A percentile compares a stretch with the other conserved stretches of the same genome.
Evolutionary conservation across 2,329 filamentous ascomycete species (phyloP).

Genomic region (Ophiostoma pallidulum): DNA sequence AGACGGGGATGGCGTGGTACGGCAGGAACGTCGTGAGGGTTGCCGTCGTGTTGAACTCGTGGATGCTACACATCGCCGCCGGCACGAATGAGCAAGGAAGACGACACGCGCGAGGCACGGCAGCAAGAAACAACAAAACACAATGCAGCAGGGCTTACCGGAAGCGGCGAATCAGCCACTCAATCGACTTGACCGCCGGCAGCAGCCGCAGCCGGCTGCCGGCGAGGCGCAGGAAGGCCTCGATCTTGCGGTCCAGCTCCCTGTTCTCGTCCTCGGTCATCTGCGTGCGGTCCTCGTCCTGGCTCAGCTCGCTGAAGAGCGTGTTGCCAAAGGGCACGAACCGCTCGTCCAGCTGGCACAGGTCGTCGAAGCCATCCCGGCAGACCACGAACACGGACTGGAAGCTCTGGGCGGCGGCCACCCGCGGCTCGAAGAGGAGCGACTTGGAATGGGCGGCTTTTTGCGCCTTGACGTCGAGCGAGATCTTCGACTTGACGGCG

Average conservation of each 20-base stretch:
- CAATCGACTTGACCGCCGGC: constrained; percentile 81
- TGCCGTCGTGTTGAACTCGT: constrained; percentile 76
- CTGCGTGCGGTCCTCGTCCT: constrained; percentile 74
- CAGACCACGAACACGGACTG: constrained; percentile 83
- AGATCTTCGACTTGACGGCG: constrained; percentile 78
- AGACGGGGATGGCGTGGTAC: constrained; percentile 79
- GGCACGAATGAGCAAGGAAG: too few relatives aligned
- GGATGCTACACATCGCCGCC: constrained; percentile 62
- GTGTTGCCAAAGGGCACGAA: constrained; percentile 66
- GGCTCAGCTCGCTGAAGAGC: constrained; percentile 91
- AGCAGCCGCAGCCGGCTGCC: constrained; percentile 69
- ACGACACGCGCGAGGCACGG: too few relatives aligned
- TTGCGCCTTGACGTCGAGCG: constrained; percentile 87
- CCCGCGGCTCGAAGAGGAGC: constrained; percentile 78
- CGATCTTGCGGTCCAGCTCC: constrained; percentile 66
- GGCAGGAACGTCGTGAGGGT: constrained; percentile 82
- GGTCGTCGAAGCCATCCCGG: constrained; percentile 78
- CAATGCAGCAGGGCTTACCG: constrained; percentile 41
- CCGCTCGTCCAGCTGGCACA: constrained; percentile 75
- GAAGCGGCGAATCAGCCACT: constrained; percentile 91
- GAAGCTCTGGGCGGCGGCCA: constrained; percentile 82
- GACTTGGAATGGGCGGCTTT: constrained; percentile 89
- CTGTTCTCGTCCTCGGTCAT: constrained; percentile 75
- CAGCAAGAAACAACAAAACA: not conserved
- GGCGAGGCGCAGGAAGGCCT: constrained; percentile 73